Evolutionary conservation across 2,329 filamentous ascomycete genomes (phyloP).

Genomic region (Colletotrichum lini): DNA sequence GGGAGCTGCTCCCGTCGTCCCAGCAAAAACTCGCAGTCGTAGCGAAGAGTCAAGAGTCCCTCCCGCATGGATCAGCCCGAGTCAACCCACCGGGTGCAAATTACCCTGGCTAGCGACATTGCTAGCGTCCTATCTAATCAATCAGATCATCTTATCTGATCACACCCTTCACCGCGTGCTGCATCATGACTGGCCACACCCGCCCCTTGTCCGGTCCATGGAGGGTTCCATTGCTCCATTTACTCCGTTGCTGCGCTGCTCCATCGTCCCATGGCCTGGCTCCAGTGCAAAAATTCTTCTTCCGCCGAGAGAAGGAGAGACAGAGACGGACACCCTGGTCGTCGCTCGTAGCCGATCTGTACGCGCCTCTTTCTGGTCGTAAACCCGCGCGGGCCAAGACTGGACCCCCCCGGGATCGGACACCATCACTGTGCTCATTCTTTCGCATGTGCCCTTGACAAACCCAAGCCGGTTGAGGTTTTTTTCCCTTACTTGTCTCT

Average conservation of each 20-base stretch:
- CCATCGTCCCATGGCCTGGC: conserved; percentile 1
- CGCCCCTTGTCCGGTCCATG: conserved; percentile 32
- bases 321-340: conserved; percentile 18
- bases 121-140: conserved; percentile 41
- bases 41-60: conserved; percentile 12
- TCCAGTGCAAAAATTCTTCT: conserved; percentile 35
- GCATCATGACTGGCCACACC: conserved; percentile 25
- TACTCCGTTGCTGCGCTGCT: neutral
- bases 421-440: neutral
- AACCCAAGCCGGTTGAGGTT: conserved; percentile 2
- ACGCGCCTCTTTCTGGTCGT: conserved; percentile 22
- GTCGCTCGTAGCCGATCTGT: conserved; percentile 3
- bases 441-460: conserved; percentile 12
- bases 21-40: neutral
- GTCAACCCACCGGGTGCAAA: conserved; percentile 18
- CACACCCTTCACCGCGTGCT: conserved; percentile 29
- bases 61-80: conserved; percentile 3
- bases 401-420: conserved; percentile 28
- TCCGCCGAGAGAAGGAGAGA: neutral
- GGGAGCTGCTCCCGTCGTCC: neutral
- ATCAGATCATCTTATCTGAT: conserved; percentile 42
- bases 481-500: neutral
- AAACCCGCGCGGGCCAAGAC: conserved; percentile 15
- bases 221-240: neutral
- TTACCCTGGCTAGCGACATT: conserved; percentile 32